Evolutionary conservation across 2,329 filamentous ascomycete genomes (phyloP), one percentile per base, ranked within the genome.

Genomic region (Cercospora zeina): DNA sequence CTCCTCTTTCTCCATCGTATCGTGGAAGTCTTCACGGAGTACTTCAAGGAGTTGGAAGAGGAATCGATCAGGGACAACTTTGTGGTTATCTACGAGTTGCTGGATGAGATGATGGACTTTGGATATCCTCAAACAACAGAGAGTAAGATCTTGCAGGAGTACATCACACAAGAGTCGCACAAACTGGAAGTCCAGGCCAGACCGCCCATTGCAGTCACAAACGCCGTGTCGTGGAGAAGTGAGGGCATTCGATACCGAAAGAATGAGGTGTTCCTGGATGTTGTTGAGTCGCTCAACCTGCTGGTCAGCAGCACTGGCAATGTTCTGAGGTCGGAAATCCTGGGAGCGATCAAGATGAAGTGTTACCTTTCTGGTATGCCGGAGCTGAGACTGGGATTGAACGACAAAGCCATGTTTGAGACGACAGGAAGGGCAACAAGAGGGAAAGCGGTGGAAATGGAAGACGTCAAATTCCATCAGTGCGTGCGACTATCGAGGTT

Each of bases 21-120:
- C 59, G 95, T 99, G 73, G 95, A 97, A 77, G 95, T 99, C 67
- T 99, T 99, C 76, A 99, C 95, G 63, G 95, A 99, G 79, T 99
- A 99, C 82, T 99, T 99, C 84, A 99, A 99, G 78, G 93, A 96
- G 67, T 84, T 99, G 63, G 95, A 99, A 78, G 95, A 99, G 78
- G 95, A 99, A 79, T 96, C 91, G 71, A 99, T 99, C 76, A 87
- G 95, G 71, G 95, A 99, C 82, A 99, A 99, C 81, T 99, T 99
- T 75, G 95, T 99, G 77, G 88, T 99, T 75, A 99, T 99, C 74
- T 99, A 99, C 82, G 95, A 99, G 79, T 80, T 99, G 65, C 85
- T 99, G 66, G 95, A 99, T 75, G 95, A 99, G 82, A 99, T 99
- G 95, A 99, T 99, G 95, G 95, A 99, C 79, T 99, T 99, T 82